Conservation (phyloP, 306 rosid genomes). For the Fagus sylvatica region DNA sequence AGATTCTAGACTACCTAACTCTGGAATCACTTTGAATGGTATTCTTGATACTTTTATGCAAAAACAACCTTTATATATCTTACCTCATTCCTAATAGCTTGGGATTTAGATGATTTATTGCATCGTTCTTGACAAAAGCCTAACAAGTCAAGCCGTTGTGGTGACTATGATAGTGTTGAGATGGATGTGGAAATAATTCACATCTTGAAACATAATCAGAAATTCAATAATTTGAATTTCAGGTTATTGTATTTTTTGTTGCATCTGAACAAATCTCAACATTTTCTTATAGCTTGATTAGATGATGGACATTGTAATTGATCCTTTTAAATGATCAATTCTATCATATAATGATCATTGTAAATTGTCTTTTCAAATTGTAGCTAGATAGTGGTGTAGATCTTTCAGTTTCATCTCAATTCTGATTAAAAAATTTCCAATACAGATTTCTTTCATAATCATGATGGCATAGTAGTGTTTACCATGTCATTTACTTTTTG, state of each 20-base stretch:
- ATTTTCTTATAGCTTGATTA: background rate
- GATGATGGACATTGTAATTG: background rate
- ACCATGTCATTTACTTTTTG: background rate
- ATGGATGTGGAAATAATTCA: too few species aligned
- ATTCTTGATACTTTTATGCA: too few species aligned
- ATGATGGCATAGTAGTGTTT: background rate
- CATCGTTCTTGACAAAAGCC: too few species aligned
- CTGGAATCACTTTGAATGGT: too few species aligned
- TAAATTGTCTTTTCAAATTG: background rate
- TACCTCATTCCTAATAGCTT: too few species aligned
- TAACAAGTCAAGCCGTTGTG: too few species aligned
- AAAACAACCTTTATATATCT: too few species aligned
- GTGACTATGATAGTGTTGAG: too few species aligned
- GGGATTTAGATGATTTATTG: too few species aligned
- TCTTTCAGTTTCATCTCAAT: background rate
- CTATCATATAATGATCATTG: background rate
- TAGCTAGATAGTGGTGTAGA: background rate
- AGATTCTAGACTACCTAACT: too few species aligned
- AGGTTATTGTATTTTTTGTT: background rate
- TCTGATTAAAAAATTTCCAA: background rate
- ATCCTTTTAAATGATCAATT: background rate
- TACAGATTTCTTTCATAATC: background rate
- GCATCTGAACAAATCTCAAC: background rate
- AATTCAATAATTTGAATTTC: too few species aligned
- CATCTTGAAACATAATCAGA: too few species aligned